phyloP scores from a whole-genome alignment of 352 stramenopile genomes.

The Pythium dissimile region DNA sequence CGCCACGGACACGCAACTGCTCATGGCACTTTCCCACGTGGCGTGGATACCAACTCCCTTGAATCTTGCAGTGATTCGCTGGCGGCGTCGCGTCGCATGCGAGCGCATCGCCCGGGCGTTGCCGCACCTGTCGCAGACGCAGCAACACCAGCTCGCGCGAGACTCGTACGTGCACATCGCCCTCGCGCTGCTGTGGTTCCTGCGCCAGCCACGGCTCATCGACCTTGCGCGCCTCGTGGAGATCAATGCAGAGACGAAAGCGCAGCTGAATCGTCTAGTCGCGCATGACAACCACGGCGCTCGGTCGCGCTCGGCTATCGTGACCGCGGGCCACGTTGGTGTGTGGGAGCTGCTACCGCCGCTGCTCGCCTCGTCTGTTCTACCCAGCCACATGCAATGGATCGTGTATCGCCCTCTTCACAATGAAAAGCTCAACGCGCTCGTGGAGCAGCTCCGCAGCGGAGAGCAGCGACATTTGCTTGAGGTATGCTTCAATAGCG shows the following conservation, averaged over 20 bases:
- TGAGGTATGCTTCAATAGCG: conserved; percentile 39
- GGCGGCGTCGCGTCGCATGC: conserved; percentile 36
- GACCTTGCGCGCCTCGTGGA: conserved; percentile 19
- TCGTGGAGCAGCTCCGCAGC: conserved; percentile 33
- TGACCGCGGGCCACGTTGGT: conserved; percentile 43
- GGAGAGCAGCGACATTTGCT: conserved; percentile 33
- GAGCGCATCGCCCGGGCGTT: conserved; percentile 31
- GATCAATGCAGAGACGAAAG: conserved; percentile 7
- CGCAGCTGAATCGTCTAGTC: conserved; percentile 1
- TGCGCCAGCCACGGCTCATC: conserved; percentile 31
- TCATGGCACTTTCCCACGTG: conserved; percentile 2
- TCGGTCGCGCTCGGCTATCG: conserved; percentile 24
- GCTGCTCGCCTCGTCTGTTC: conserved; percentile 24
- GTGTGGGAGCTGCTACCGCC: conserved; percentile 57
- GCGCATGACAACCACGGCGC: neutral
- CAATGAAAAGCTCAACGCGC: conserved; percentile 30
- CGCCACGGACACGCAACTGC: neutral
- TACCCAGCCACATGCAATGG: conserved; percentile 40
- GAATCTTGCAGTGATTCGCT: conserved; percentile 38
- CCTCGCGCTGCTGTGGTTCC: conserved; percentile 43
- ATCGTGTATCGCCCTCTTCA: conserved; percentile 61
- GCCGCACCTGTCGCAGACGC: conserved; percentile 1
- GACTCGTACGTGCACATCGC: conserved; percentile 31
- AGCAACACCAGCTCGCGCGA: conserved; percentile 23
- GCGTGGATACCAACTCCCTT: conserved; percentile 2